Evolutionary conservation across 768 basidiomycete genomes (phyloP), one percentile per base, ranked within the genome.

Genomic region (Termitomyces sp.): DNA sequence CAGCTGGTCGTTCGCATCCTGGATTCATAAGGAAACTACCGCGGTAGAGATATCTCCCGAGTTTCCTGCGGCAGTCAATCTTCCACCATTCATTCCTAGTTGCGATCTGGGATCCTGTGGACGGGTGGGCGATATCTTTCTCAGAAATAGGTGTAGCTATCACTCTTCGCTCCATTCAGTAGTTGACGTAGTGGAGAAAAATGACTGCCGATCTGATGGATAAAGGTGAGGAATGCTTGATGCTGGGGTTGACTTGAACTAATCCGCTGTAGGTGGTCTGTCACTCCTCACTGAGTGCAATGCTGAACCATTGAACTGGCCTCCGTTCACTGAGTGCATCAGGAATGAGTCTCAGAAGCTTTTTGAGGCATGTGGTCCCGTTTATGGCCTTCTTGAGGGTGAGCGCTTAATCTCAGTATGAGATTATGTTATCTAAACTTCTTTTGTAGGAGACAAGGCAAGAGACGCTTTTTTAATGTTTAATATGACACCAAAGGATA

Each of bases 101-200:
- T 7, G 76, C 80, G 57, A 79, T 88, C 58, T 90, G 86, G 87
- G 77, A 79, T 9, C 68, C 87, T 44, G 79, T 82, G 21, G 86
- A 87, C 66, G 74, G 76, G 16, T 79, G 82, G 23, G 80, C n/a
- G 81, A 61, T 83, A 1, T 76, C 76, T 63, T 72, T 88, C 34
- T 77, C 80, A 34, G 72, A 73, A 30, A 77, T 80, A 47, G 80
- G 80, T 41, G 76, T 86, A 58, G 81, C 80, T 30, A 72, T 80
- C 44, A 85, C 84, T 14, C 70, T 86, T 48, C 67, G 88, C 52
- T 67, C 88, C 32, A 85, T 89, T 59, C n/a, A n/a, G n/a, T n/a
- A 85, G 83, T 3, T 82, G 83, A 3, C 88, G 89, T 68, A 73
- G 75, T 35, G 84, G 75, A 34, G 74, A 74, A 61, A 62, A 65